These are phyloP conservation scores for Globisporangium cylindrosporum DNA, from an alignment of 352 stramenopile species.

Conservation along the genomic window DNA sequence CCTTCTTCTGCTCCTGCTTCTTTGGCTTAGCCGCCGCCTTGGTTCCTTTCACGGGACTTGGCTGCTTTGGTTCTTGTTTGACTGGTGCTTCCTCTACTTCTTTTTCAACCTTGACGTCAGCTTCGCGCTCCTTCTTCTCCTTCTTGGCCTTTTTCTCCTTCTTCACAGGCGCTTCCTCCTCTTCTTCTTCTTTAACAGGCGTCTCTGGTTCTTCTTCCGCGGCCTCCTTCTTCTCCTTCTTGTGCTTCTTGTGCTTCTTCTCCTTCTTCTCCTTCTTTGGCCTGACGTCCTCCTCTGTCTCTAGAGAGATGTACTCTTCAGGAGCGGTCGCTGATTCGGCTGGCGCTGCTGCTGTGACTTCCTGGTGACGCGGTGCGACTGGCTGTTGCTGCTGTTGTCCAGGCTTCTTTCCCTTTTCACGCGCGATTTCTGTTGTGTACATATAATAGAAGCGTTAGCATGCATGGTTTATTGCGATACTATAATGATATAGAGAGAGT, in stretches of 20 bases:
- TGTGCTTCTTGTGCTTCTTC: conserved; percentile 24
- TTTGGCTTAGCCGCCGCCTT: conserved; percentile 7
- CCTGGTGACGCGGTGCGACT: too few species aligned
- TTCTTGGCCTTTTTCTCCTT: conserved; percentile 25
- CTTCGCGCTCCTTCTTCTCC: conserved; percentile 16
- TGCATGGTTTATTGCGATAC: neutral
- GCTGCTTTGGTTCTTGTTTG: conserved; percentile 7
- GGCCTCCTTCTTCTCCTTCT: conserved; percentile 16
- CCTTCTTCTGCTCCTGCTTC: conserved; percentile 3
- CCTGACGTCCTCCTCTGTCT: conserved; percentile 10
- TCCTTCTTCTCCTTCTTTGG: conserved; percentile 19
- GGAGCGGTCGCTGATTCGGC: conserved; percentile 2
- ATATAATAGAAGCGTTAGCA: neutral
- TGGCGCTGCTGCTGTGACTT: neutral
- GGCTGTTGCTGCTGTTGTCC: conserved; percentile 15
- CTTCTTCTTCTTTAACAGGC: neutral
- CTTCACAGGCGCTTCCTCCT: conserved; percentile 12
- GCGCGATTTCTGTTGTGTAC: conserved; percentile 47
- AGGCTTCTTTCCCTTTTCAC: conserved; percentile 59
- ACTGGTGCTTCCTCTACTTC: conserved; percentile 20
- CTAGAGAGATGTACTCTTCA: conserved; percentile 20
- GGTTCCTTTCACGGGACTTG: conserved; percentile 16
- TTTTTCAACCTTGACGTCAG: conserved; percentile 10
- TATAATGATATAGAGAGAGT: neutral
- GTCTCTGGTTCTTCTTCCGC: conserved; percentile 1